Base-by-base conservation (phyloP, 169 alveolate genomes). In the Babesia bigemina region DNA sequence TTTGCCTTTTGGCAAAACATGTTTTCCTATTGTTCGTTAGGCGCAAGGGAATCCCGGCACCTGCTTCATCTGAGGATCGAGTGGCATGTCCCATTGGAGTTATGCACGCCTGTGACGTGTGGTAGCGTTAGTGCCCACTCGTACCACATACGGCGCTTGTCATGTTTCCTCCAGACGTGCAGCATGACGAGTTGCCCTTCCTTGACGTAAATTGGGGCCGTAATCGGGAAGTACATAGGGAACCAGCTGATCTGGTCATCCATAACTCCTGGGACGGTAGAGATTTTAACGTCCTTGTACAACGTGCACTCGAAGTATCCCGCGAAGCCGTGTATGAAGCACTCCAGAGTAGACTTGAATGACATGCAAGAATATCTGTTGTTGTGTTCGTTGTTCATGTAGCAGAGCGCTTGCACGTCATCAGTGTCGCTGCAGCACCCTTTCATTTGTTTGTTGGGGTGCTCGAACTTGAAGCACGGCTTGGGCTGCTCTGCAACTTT, bases 221-320 rank as follows among this genome's bases (percentile, higher is more conserved):
- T 74, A 14, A 90, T 19, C n/a, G 94, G 94, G 21, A 90, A 86
- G 75, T 62, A 90, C 70, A 86, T 70, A 39, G 94, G 94, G 69
- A 79, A 90, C 94, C 94, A 90, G 57, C 92, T 84, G 36, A 70
- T 69, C 16, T 70, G 61, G 63, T 86, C 87, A 36, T 79, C 73
- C 60, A 79, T 60, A 1, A 84, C 84, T 48, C 53, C 84, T 8
- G 94, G 94, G 21, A 86, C 86, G 22, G 67, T 86, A 10, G 94
- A 86, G 21, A 90, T 55, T 59, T 79, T 75, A 26, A 84, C 67
- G 53, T 90, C 90, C 29, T 75, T 70, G 65, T 85, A 84, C 21
- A 90, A 75, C 58, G 55, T 75, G 42, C 82, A 69, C 59, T 84
- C 84, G 85, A 90, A 90, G 59, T 90, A 86, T 9, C 91, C 91